Base-by-base conservation (phyloP, 1,284 basidiomycete genomes). In the Melampsora occidentalis region DNA sequence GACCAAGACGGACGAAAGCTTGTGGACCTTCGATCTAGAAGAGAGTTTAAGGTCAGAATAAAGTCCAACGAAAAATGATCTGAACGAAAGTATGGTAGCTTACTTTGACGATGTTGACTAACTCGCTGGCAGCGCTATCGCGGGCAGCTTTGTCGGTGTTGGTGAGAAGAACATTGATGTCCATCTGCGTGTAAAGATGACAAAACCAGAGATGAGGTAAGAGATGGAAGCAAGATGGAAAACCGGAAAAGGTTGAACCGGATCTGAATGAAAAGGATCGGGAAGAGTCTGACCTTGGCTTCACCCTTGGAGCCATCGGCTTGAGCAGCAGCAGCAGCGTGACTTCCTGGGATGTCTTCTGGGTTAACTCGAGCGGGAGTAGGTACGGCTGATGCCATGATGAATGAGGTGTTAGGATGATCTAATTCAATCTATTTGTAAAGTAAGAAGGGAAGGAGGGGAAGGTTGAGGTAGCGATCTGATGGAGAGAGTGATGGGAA, bases 1-100 rank as follows among this genome's bases (percentile, higher is more conserved):
- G 91, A 80, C 89, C 91, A 79, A 90, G 86, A 80, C 89, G 86
- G 81, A 88, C 87, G 82, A 98, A 88, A 81, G 90, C 90, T 79
- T 89, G 85, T 79, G 93, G 91, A 82, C 94, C 94, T 80, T 94
- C 89, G 85, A 81, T 79, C 66, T 72, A 39, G 16, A 31, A 18
- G 33, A 20, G 12, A 25, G 25, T 51, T 77, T 72, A 48, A 20
- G 18, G 28, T 63, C 9, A 57, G 9, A 28, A 49, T 2, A 9
- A 35, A 35, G 22, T 57, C 18, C 25, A 33, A 57, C 59, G 57
- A 61, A 20, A 69, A 18, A 48, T 12, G 5, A 57, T 14, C 16
- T 39, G 18, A 48, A 64, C 53, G 1, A n/a, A 28, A 18, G 5
- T 12, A 28, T 57, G 53, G 20, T 12, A n/a, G 25, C 72, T 16